Evolutionary conservation across 306 rosid genomes (phyloP), one percentile per base, ranked within the genome.

Genomic region (Benincasa hispida): DNA sequence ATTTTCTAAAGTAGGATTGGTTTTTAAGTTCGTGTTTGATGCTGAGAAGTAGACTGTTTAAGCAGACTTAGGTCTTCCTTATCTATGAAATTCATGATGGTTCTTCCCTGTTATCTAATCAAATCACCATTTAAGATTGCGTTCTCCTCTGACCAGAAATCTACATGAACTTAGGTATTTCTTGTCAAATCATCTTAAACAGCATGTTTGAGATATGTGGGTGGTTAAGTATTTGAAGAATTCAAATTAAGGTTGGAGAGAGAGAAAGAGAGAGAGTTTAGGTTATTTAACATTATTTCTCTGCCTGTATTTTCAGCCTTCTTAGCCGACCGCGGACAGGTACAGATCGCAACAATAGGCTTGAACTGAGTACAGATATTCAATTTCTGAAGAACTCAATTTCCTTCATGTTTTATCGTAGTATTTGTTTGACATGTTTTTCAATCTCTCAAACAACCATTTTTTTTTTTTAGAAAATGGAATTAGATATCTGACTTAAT

Each of bases 1-100:
- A 17, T 37, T 82, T 10, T 9, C 22, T 34, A 78, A 60, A 69
- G 10, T 55, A 50, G 42, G 27, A 34, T 48, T 17, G 65, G 13
- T 30, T 8, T 48, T 68, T 58, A 74, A 82, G 72, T 15, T 75
- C 47, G 66, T 84, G 34, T 78, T 22, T 25, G 77, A 61, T 42
- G 76, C 69, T 8, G 42, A 68, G 41, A 32, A 21, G 66, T 37
- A 4, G 21, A 37, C 51, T 35, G 30, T 39, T 37, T 66, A 5
- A 68, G n/a, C 6, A 22, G 74, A 69, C 22, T 69, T 69, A 24
- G 75, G 56, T 69, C 19, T 66, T 66, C 9, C 9, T 66, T 66
- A 66, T 66, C 15, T 32, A 27, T 61, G 39, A 12, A 28, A 61
- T 28, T 28, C 39, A 13, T 61, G 37, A 9, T 32, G 72, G 72